phyloP scores from a whole-genome alignment of 805 yeast genomes.

The Candida sithepensis region DNA sequence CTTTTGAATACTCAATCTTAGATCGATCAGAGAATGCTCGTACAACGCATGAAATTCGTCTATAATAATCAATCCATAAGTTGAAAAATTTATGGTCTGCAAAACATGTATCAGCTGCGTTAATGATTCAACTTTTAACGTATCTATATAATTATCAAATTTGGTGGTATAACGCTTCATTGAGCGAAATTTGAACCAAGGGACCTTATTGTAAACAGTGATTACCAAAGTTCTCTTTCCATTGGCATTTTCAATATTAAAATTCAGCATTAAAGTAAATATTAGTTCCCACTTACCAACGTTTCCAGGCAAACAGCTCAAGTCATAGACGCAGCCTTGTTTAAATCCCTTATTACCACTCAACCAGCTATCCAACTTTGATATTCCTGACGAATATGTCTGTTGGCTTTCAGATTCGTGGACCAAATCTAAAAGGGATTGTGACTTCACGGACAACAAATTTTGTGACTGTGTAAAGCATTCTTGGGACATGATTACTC shows the following conservation, averaged over 20 bases:
- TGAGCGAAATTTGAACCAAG: slow-evolving; percentile 24
- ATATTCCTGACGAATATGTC: slow-evolving; percentile 17
- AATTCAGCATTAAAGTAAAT: slow-evolving; percentile 16
- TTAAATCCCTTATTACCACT: slow-evolving; percentile 22
- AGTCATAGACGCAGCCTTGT: slow-evolving; percentile 24
- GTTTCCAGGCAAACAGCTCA: slow-evolving; percentile 25
- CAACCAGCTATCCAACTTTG: slow-evolving; percentile 16
- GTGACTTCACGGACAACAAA: slow-evolving; percentile 3
- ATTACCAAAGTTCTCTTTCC: slow-evolving; percentile 14
- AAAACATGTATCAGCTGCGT: slow-evolving; percentile 21
- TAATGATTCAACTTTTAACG: slow-evolving; percentile 14
- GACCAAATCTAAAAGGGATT: slow-evolving; percentile 10
- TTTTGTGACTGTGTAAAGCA: background rate
- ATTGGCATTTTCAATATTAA: background rate
- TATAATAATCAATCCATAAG: slow-evolving; percentile 23
- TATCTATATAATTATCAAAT: slow-evolving; percentile 11
- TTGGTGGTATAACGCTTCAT: background rate
- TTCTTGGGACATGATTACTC: background rate
- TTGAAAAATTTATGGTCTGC: slow-evolving; percentile 13
- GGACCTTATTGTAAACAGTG: slow-evolving; percentile 17
- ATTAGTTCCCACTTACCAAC: slow-evolving; percentile 28
- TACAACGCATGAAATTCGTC: slow-evolving; percentile 28
- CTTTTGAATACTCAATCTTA: slow-evolving; percentile 3
- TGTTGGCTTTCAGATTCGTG: background rate
- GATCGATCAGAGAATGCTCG: slow-evolving; percentile 11